A percentile compares a stretch with the other conserved stretches of the same genome.
Evolutionary conservation across 768 basidiomycete genomes (phyloP).

Genomic region (Gloeophyllum trabeum): DNA sequence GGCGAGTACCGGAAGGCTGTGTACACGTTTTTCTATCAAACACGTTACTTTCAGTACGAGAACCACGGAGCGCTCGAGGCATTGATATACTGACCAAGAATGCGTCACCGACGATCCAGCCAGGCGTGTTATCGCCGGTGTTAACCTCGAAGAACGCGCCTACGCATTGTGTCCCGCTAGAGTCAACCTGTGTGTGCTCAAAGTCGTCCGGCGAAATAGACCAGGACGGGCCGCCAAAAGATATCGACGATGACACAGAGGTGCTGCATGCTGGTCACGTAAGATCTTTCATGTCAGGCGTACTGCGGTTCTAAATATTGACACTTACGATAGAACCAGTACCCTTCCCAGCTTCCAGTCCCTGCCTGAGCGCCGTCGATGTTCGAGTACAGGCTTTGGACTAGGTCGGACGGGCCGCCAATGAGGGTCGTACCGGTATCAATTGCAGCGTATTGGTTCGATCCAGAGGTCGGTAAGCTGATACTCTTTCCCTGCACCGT

Average conservation of each 20-base stretch:
- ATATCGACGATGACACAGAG: constrained; percentile 23
- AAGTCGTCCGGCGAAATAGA: constrained; percentile 38
- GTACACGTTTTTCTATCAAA: constrained; percentile 54
- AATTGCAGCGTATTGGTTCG: constrained; percentile 32
- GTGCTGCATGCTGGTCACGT: no score
- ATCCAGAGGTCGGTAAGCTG: constrained; percentile 8
- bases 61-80: no score
- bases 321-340: constrained; percentile 38
- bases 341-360: constrained; percentile 27
- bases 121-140: constrained; percentile 15
- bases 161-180: constrained; percentile 30
- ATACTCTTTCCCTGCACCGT: constrained; percentile 22
- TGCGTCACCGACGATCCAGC: constrained; percentile 46
- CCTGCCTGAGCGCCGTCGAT: constrained; percentile 30
- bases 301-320: no score
- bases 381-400: constrained; percentile 30
- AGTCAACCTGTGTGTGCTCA: constrained; percentile 24
- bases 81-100: no score
- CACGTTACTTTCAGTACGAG: no score
- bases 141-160: constrained; percentile 40
- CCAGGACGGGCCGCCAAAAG: constrained; percentile 36
- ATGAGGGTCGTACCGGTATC: constrained; percentile 57
- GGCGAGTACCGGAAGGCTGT: constrained; percentile 41
- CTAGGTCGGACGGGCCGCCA: constrained; percentile 31
- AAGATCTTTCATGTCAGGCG: background rate